A percentile compares a stretch with the other conserved stretches of the same genome.
Evolutionary conservation across 1,139 yeast genomes (phyloP).

Genomic region (Hansenula lynferdii): DNA sequence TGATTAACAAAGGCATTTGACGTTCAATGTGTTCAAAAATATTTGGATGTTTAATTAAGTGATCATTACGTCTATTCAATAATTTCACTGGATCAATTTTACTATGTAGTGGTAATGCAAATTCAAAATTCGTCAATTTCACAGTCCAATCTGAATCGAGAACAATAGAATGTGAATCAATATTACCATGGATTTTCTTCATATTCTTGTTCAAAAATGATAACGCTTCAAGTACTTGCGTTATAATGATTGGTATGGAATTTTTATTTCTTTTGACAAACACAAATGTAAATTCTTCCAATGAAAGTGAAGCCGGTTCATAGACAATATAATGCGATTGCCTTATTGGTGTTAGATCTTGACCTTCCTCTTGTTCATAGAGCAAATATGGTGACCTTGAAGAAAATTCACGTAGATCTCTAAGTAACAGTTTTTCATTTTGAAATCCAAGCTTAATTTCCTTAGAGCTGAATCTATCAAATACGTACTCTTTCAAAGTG

Average conservation of each 20-base stretch:
- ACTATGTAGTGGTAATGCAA: conserved; percentile 1
- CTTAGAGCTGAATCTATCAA: not conserved
- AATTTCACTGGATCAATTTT: conserved; percentile 1
- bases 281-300: conserved; percentile 1
- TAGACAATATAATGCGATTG: not conserved
- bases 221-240: conserved; percentile 10
- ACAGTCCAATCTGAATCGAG: conserved; percentile 6
- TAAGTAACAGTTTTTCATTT: not conserved
- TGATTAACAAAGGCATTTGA: not conserved
- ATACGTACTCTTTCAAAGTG: conserved; percentile 1
- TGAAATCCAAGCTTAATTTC: not conserved
- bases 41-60: conserved; percentile 9
- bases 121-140: conserved; percentile 10
- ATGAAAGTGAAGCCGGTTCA: not conserved
- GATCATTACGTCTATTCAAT: conserved; percentile 2
- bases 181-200: conserved; percentile 11
- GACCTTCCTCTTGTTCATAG: not conserved
- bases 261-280: not conserved
- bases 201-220: not conserved
- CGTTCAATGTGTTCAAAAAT: conserved; percentile 3
- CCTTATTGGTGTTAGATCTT: not conserved
- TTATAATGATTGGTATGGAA: not conserved
- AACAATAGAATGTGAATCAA: conserved; percentile 7
- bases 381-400: not conserved
- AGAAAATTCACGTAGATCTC: no score